These are phyloP conservation scores for Neurospora discreta DNA, from an alignment of 495 filamentous ascomycete species.

Conservation along the genomic window DNA sequence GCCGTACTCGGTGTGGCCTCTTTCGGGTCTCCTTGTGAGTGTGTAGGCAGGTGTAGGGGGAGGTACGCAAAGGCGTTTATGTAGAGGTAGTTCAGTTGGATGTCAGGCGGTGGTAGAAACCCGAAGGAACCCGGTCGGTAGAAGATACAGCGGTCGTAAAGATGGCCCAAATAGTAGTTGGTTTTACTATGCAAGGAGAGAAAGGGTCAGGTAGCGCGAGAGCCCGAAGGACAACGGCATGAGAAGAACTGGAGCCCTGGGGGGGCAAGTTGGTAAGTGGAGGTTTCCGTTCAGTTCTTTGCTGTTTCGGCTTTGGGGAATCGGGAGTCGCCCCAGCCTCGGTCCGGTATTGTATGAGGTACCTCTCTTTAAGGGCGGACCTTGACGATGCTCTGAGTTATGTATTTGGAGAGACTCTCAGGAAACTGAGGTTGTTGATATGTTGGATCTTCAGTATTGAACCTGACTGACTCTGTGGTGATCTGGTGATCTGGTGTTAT, in stretches of 20 bases:
- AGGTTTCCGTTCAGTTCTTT: background rate
- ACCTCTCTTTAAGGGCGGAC: background rate
- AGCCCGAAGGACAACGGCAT: background rate
- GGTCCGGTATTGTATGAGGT: background rate
- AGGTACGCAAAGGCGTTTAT: background rate
- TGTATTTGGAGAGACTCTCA: background rate
- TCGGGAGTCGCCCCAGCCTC: background rate
- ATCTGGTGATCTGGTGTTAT: background rate
- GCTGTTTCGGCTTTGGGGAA: background rate
- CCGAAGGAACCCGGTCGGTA: background rate
- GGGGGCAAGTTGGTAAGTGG: background rate
- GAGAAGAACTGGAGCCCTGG: background rate
- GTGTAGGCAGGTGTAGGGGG: background rate
- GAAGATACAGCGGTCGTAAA: background rate
- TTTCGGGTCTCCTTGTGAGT: background rate
- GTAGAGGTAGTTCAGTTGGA: background rate
- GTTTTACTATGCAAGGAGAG: background rate
- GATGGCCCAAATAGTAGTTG: background rate
- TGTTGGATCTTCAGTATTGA: background rate
- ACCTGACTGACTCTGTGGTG: background rate
- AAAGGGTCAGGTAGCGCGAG: background rate
- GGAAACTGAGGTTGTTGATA: background rate
- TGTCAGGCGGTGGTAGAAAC: background rate
- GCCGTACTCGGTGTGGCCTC: background rate
- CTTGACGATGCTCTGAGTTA: background rate